Evolutionary conservation across 768 basidiomycete species (phyloP), one percentile per base, ranked within the genome.

Genomic region (Amanita phalloides): DNA sequence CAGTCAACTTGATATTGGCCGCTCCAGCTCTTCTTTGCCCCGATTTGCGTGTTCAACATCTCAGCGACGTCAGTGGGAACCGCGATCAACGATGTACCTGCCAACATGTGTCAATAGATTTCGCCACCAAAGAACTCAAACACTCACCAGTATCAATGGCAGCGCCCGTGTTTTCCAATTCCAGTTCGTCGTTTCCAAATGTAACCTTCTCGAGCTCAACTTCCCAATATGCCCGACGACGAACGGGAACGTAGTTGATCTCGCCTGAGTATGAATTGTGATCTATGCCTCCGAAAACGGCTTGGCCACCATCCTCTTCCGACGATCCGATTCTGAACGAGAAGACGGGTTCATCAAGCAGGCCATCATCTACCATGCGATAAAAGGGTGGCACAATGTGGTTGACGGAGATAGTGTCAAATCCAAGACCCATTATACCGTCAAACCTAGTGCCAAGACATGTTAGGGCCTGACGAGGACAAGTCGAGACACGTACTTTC

Each of bases 201-300:
- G 70, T 60, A 55, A 99, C 74, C 65, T 84, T 83, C 70, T 90
- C 76, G 25, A 99, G 84, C 65, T 96, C 92, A 43, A 98, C 91
- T 68, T 98, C 95, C 94, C 94, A 96, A 70, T 96, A 98, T 4
- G 91, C 96, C 76, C 90, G 92, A 60, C 91, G 81, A 60, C 94
- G 84, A 48, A 99, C 75, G 47, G 96, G 95, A 28, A 86, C 91
- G 60, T 98, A 98, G 21, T 66, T 61, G 54, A 99, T 76, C 62
- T 82, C 72, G 65, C 96, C 96, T 4, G 66, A 78, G 71, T 87
- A 97, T 32, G 89, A 86, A 23, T 58, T 58, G 9, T 66, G 48
- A 65, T 99, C 93, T 55, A 97, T 77, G 39, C 93, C 95, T 58
- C 95, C 95, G 56, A 98, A 98, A 53, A 85, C 69, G 32, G 86